Conservation (phyloP, 768 basidiomycete genomes). For the Leccinellum albellum region DNA sequence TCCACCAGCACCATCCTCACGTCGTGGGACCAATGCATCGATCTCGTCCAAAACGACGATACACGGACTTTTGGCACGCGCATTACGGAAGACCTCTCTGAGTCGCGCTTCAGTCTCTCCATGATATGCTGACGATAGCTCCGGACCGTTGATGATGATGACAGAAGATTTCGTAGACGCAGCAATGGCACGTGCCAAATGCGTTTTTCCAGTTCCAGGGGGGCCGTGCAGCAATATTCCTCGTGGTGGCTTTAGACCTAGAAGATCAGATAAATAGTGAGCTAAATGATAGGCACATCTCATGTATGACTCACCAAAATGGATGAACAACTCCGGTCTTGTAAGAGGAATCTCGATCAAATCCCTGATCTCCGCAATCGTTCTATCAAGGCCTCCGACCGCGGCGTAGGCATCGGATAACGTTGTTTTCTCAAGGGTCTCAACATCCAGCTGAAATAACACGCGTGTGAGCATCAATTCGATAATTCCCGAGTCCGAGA, state of each 20-base stretch:
- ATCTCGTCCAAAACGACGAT: conserved; percentile 96
- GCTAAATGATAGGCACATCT: conserved; percentile 14
- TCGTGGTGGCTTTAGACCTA: conserved; percentile 91
- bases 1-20: conserved; percentile 87
- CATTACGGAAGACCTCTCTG: conserved; percentile 85
- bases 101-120: conserved; percentile 94
- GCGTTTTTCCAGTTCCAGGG: conserved; percentile 97
- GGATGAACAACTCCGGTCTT: conserved; percentile 74
- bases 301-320: conserved; percentile 52
- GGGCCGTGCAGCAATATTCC: conserved; percentile 94
- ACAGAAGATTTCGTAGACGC: conserved; percentile 81
- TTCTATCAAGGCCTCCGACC: conserved; percentile 85
- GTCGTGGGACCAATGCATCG: conserved; percentile 86
- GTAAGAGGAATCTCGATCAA: conserved; percentile 83
- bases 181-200: conserved; percentile 91
- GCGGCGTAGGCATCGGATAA: conserved; percentile 63
- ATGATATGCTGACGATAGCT: conserved; percentile 92
- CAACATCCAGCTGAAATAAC: conserved; percentile 40
- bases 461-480: conserved; percentile 15
- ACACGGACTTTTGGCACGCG: conserved; percentile 76
- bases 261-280: conserved; percentile 2
- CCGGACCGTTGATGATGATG: conserved; percentile 93
- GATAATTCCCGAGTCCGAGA: background rate
- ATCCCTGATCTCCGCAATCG: conserved; percentile 82
- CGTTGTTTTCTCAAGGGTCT: conserved; percentile 42